Evolutionary conservation across 176 grass and related monocot genomes (phyloP), one percentile per base, ranked within the genome.

Genomic region (Oryza meyeriana): DNA sequence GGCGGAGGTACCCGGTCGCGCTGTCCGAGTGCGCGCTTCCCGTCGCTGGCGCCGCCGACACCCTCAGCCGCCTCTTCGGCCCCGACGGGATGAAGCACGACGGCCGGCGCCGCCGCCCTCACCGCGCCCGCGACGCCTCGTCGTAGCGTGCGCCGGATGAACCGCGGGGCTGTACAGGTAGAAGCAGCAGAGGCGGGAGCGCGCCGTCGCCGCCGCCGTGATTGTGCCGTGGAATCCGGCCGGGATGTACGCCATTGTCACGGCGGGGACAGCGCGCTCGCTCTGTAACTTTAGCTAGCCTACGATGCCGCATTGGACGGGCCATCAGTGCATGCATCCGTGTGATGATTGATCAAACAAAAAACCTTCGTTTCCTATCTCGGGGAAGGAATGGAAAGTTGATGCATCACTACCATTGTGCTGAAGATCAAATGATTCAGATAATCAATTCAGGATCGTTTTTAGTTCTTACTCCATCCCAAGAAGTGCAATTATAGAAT

Each of bases 21-120:
- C 61, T 91, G 50, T 57, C 85, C 17, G 94, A 97, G 83, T 97
- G 94, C 74, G 64, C 8, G 12, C 80, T 82, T 18, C 27, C 25
- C 25, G 39, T 12, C 41, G 8, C 12, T 14, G 63, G 5, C 29
- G 62, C 2, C 25, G 47, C 45, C 9, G 29, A 6, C 4, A 64
- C 32, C 7, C 71, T 27, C 1, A 24, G 25, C 0, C 83, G 65
- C 25, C 5, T 87, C 48, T 97, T 88, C 57, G 89, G 91, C 3
- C 78, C 76, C 28, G 91, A 97, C 71, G 94, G 94, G 69, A 66
- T 83, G 61, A 85, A 17, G 77, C 67, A 50, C 77, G 79, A 35
- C 14, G 90, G 67, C 73, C 82, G 91, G 76, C 82, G 71, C 12
- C 83, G 44, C 71, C 87, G 59, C 5, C 61, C 62, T 5, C 85